Conservation (phyloP, 164 flowering plant genomes). For the Vitis labrusca region DNA sequence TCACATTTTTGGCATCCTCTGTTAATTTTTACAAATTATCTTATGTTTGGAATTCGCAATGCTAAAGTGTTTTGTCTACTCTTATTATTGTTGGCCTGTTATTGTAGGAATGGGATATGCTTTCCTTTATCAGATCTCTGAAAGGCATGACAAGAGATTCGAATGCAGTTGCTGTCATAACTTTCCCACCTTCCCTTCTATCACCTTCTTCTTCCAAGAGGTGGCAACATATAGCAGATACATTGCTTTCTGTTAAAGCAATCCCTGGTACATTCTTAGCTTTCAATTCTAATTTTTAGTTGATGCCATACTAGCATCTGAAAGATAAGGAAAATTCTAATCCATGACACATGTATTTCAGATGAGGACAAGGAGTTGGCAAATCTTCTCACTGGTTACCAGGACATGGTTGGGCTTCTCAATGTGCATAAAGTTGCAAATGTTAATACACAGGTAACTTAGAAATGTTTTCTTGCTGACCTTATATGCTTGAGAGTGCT, state of each 20-base stretch:
- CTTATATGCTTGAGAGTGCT: neutral
- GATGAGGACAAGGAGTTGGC: slow-evolving; percentile 93
- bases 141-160: slow-evolving; percentile 63
- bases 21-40: too few relatives aligned
- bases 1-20: too few relatives aligned
- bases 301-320: too few relatives aligned
- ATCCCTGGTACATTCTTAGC: slow-evolving; percentile 58
- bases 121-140: slow-evolving; percentile 79
- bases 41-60: neutral
- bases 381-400: slow-evolving; percentile 86
- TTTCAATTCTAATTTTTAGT: neutral
- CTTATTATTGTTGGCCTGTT: neutral
- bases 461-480: neutral
- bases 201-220: slow-evolving; percentile 74
- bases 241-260: slow-evolving; percentile 85
- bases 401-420: slow-evolving; percentile 94
- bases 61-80: neutral
- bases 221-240: slow-evolving; percentile 96
- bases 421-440: slow-evolving; percentile 81
- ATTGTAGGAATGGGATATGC: slow-evolving; percentile 90
- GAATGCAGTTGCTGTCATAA: slow-evolving; percentile 83
- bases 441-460: slow-evolving; percentile 80
- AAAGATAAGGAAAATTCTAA: too few relatives aligned
- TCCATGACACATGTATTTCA: slow-evolving; percentile 15
- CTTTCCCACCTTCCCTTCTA: slow-evolving; percentile 80